A percentile compares a stretch with the other conserved stretches of the same genome.
Conservation (phyloP, 805 yeast genomes). For the Grigorovia transvaalensis region DNA sequence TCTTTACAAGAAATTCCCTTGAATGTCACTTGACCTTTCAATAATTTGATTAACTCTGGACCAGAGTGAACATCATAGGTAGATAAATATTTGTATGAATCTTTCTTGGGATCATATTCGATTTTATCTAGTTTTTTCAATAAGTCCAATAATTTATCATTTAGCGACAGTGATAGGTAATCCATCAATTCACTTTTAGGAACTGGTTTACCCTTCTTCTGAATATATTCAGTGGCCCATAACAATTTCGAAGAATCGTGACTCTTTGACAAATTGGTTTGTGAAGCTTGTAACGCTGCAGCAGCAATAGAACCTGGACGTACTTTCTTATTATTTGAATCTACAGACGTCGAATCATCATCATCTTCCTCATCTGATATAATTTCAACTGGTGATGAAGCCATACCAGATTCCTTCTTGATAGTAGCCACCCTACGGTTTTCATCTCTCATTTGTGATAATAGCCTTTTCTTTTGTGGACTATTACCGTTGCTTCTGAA, state of each 20-base stretch:
- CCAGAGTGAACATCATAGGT: slow-evolving; percentile 77
- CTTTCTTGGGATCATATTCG: slow-evolving; percentile 47
- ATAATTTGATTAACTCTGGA: slow-evolving; percentile 61
- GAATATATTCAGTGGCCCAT: slow-evolving; percentile 85
- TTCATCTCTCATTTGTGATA: not conserved
- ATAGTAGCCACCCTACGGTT: slow-evolving; percentile 13
- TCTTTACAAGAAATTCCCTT: slow-evolving; percentile 80
- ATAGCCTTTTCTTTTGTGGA: slow-evolving; percentile 11
- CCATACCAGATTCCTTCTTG: slow-evolving; percentile 1
- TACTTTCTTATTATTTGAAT: slow-evolving; percentile 23
- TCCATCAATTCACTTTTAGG: slow-evolving; percentile 53
- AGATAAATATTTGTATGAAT: slow-evolving; percentile 78
- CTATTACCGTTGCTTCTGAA: slow-evolving; percentile 3
- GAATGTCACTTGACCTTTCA: slow-evolving; percentile 75
- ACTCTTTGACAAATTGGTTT: slow-evolving; percentile 21
- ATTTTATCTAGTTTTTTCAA: slow-evolving; percentile 70
- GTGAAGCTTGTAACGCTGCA: slow-evolving; percentile 23
- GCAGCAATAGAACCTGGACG: slow-evolving; percentile 27
- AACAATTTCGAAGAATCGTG: slow-evolving; percentile 80
- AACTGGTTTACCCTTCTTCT: slow-evolving; percentile 58
- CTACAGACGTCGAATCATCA: slow-evolving; percentile 10
- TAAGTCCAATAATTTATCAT: slow-evolving; percentile 59
- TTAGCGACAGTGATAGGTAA: slow-evolving; percentile 46
- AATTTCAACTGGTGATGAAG: slow-evolving; percentile 5
- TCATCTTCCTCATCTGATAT: slow-evolving; percentile 15